A percentile compares a stretch with the other conserved stretches of the same genome.
Evolutionary conservation across 331 rosid species (phyloP).

Genomic region (Pyrus hybrid): DNA sequence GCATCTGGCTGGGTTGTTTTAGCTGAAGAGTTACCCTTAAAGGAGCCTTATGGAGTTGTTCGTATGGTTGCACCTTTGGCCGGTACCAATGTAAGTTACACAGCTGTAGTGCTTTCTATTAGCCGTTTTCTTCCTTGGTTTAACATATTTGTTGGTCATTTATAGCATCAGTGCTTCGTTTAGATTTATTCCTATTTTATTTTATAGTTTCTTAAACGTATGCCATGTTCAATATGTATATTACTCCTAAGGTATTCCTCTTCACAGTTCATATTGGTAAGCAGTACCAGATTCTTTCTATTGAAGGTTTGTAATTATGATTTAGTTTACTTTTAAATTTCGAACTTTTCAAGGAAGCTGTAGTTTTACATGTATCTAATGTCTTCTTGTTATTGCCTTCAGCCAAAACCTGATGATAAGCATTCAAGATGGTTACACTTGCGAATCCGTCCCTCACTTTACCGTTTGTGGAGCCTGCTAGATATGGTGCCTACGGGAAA

Average conservation of each 20-base stretch:
- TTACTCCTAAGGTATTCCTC: not conserved
- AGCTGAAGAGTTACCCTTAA: constrained; percentile 68
- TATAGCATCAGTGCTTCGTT: not conserved
- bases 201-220: not conserved
- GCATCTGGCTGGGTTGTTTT: constrained; percentile 69
- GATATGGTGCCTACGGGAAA: constrained; percentile 28
- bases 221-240: not conserved
- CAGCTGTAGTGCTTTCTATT: not conserved
- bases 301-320: not conserved
- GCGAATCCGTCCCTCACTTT: constrained; percentile 71
- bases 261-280: not conserved
- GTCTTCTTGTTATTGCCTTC: constrained; percentile 13
- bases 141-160: not conserved
- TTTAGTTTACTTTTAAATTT: not conserved
- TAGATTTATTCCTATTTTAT: not conserved
- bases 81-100: constrained; percentile 66
- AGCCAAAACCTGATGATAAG: constrained; percentile 76
- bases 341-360: not conserved
- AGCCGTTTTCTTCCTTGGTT: not conserved
- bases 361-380: not conserved
- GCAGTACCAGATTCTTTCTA: not conserved
- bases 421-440: constrained; percentile 79
- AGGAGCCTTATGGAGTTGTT: constrained; percentile 57
- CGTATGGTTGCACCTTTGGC: constrained; percentile 88
- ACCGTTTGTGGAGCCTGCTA: constrained; percentile 53